Evolutionary conservation across 108 stramenopile genomes (phyloP), one percentile per base, ranked within the genome.

Genomic region (Nannochloropsis gaditana): DNA sequence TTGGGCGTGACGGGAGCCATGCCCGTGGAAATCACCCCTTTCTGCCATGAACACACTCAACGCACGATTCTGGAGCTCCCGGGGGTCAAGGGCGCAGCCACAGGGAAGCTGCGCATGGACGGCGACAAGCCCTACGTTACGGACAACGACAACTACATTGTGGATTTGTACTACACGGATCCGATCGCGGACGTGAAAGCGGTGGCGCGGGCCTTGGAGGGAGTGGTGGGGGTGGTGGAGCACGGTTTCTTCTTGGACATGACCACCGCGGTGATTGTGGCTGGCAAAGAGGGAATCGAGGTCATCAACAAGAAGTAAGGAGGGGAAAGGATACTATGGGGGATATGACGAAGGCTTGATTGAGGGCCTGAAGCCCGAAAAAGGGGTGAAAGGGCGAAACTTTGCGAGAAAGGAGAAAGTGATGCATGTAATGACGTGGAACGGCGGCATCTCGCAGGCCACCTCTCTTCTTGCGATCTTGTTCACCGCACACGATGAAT

Each of bases 211-310:
- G 94, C 96, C 85, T 86, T 99, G 79, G 96, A 96, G 92, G 94
- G 94, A 86, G 96, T 94, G 11, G 94, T 95, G 21, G 97, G 99
- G 17, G 97, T 98, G 59, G 97, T 98, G 17, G 97, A 98, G 83
- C 97, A 98, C 90, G 99, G 99, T 42, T 91, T 99, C 45, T 99
- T 99, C 91, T 93, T 94, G 83, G 96, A 94, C 83, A 97, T 99
- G 97, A 93, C 97, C 17, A 95, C 95, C 43, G 96, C 95, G 73
- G 96, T 96, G 59, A 96, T 98, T 84, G 96, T 98, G 87, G 99
- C 97, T 44, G 95, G 97, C 82, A 84, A 88, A 11, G 96, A 98
- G 83, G 99, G 99, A 80, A 95, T 96, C 91, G 90, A 90, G 85
- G 96, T 96, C 59, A 96, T 96, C 90, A 88, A 84, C 21, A 86